These are phyloP conservation scores for Ophiocordyceps camponoti-saundersi DNA, from an alignment of 2,329 filamentous ascomycete species.

Conservation along the genomic window DNA sequence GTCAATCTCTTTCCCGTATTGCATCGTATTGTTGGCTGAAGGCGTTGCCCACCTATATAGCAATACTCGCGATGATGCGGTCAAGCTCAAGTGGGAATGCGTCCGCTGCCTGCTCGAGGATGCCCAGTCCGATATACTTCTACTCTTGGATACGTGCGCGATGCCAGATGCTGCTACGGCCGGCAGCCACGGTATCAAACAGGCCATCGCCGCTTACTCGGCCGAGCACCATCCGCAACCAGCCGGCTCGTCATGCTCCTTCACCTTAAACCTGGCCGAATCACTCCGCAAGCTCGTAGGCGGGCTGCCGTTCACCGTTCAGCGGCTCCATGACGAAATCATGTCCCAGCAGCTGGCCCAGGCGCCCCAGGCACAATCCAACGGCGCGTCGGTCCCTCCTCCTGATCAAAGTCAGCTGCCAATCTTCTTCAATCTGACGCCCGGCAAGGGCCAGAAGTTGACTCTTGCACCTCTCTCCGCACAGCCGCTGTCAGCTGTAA, in stretches of 20 bases:
- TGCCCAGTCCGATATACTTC: constrained; percentile 42
- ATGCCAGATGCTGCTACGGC: constrained; percentile 31
- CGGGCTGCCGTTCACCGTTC: constrained; percentile 36
- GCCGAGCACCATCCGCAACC: constrained; percentile 26
- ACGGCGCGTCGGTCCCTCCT: constrained; percentile 22
- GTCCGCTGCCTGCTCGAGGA: constrained; percentile 46
- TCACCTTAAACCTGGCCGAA: constrained; percentile 39
- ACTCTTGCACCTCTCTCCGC: constrained; percentile 30
- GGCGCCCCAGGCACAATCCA: constrained; percentile 20
- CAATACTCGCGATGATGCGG: constrained; percentile 38
- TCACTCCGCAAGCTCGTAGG: constrained; percentile 35
- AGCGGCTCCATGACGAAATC: constrained; percentile 40
- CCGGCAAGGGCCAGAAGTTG: constrained; percentile 33
- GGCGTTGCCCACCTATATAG: constrained; percentile 20
- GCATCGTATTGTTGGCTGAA: background rate
- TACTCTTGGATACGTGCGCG: constrained; percentile 45
- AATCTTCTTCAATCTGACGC: constrained; percentile 37
- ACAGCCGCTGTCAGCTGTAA: constrained; percentile 10
- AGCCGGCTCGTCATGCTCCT: constrained; percentile 32
- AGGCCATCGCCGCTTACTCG: constrained; percentile 43
- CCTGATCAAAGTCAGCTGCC: constrained; percentile 20
- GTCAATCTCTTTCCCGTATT: constrained; percentile 7
- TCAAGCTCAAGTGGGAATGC: constrained; percentile 46
- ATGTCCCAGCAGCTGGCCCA: constrained; percentile 25
- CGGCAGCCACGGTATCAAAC: constrained; percentile 39